These are phyloP conservation scores for Cladosporium sp. DNA, from an alignment of 2,329 filamentous ascomycete genomes.

Conservation along the genomic window DNA sequence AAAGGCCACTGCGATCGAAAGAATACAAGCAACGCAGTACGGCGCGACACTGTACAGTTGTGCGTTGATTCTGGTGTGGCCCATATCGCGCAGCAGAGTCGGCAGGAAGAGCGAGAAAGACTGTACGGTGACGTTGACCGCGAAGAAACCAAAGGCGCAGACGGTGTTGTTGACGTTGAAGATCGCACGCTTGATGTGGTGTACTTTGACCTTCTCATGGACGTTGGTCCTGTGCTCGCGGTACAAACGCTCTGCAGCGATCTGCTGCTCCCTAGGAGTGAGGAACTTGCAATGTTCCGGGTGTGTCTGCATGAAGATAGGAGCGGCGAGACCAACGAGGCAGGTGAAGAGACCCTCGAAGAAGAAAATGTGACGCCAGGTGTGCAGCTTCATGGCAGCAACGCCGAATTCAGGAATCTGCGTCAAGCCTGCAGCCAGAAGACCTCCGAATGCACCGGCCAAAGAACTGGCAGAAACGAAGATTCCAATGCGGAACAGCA, in stretches of 20 bases:
- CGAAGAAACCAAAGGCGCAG: conserved; percentile 54
- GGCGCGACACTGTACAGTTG: conserved; percentile 21
- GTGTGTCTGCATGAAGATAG: conserved; percentile 49
- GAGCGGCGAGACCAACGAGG: conserved; percentile 42
- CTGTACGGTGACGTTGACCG: conserved; percentile 56
- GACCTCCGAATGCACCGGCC: conserved; percentile 32
- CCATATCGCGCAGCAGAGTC: conserved; percentile 58
- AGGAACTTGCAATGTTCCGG: conserved; percentile 49
- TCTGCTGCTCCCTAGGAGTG: conserved; percentile 49
- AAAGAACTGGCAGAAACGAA: conserved; percentile 29
- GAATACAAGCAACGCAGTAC: conserved; percentile 18
- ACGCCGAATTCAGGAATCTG: conserved; percentile 51
- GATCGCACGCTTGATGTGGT: conserved; percentile 49
- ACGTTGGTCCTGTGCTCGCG: conserved; percentile 45
- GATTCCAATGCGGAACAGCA: conserved; percentile 22
- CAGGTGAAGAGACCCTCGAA: conserved; percentile 56
- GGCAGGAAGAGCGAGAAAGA: conserved; percentile 39
- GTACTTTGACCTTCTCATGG: conserved; percentile 44
- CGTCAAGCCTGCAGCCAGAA: conserved; percentile 34
- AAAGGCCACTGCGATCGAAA: conserved; percentile 22
- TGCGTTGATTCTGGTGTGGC: conserved; percentile 53
- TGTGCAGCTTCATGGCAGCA: conserved; percentile 40
- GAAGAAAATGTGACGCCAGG: conserved; percentile 59
- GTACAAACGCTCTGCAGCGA: conserved; percentile 49
- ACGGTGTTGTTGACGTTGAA: conserved; percentile 56